Base-by-base conservation (phyloP, 345 rosid genomes). In the Melaleuca alternifolia region DNA sequence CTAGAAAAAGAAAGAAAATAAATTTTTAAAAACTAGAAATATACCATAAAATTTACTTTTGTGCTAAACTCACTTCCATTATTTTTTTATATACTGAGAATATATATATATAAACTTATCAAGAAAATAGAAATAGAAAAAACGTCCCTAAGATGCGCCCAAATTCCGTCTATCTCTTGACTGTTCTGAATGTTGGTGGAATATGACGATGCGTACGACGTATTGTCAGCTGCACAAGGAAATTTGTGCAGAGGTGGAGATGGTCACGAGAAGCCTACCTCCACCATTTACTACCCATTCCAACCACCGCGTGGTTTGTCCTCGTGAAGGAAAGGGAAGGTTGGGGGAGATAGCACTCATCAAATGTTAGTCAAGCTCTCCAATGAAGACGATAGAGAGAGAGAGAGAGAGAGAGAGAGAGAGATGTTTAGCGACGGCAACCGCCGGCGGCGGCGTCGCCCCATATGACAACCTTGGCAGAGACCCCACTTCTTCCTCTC, bases 131-230 rank as follows among this genome's bases (percentile, higher is more conserved):
- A n/a, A n/a, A n/a, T n/a, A n/a, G n/a, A n/a, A n/a, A n/a, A 41
- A 41, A 41, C 41, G 41, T 41, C 3, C 41, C 41, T 41, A 41
- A 41, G n/a, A 41, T 4, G 41, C 4, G 41, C 41, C 41, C 41
- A 41, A 41, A 41, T 4, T 30, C 6, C 11, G 21, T 33, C 20
- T 2, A 18, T 37, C 76, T 2, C 3, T 5, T 15, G 2, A 3
- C 21, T 62, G 44, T 41, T 7, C 16, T 2, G 44, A 18, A 21
- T 20, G 20, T 7, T 18, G 3, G 6, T 8, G 37, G 9, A 59
- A 59, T 12, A n/a, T 11, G 30, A n/a, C 15, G 30, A 26, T 0
- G 33, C 26, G 65, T 59, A 6, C 0, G 65, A 26, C n/a, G 1
- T 6, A 12, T 10, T 10, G 51, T 1, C 51, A 1, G 13, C 11